These are phyloP conservation scores for Cutaneotrichosporon arboriforme DNA, from an alignment of 1,284 basidiomycete genomes.

Conservation along the genomic window DNA sequence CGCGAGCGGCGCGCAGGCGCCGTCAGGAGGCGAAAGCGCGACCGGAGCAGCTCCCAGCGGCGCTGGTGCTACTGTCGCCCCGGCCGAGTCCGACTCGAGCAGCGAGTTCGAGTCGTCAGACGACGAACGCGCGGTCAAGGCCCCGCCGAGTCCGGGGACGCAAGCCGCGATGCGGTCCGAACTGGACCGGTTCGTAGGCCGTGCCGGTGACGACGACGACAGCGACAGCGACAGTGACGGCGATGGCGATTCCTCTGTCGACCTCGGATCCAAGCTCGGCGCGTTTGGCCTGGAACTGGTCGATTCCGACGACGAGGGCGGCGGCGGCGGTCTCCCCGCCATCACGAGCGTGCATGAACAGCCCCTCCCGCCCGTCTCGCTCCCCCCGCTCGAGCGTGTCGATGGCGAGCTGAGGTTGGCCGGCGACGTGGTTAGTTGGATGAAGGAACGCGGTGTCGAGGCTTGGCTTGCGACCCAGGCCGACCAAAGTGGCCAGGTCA, in stretches of 20 bases:
- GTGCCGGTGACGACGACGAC: conserved; percentile 1
- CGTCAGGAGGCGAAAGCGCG: too few relatives aligned
- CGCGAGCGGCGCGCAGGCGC: too few relatives aligned
- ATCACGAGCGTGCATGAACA: conserved; percentile 48
- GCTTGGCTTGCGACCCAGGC: conserved; percentile 31
- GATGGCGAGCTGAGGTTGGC: conserved; percentile 39
- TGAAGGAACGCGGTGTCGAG: conserved; percentile 39
- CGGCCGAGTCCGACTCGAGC: conserved; percentile 23
- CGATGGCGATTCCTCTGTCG: conserved; percentile 7
- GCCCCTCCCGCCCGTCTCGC: conserved; percentile 37
- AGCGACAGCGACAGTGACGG: conserved; percentile 16
- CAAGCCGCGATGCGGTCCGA: conserved; percentile 24
- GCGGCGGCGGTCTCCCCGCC: not conserved
- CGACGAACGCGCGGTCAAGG: conserved; percentile 17
- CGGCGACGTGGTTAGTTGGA: conserved; percentile 48
- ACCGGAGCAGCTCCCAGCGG: not conserved
- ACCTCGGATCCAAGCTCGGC: conserved; percentile 8
- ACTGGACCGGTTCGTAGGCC: conserved; percentile 20
- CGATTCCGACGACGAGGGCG: conserved; percentile 27
- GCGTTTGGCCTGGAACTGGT: conserved; percentile 22
- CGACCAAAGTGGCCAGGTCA: not conserved
- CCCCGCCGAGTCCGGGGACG: not conserved
- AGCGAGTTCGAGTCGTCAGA: conserved; percentile 28
- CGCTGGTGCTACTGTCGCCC: conserved; percentile 2
- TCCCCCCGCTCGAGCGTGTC: conserved; percentile 38